phyloP scores from a whole-genome alignment of 2,329 filamentous ascomycete genomes.

The Pestalotiopsis sp. region DNA sequence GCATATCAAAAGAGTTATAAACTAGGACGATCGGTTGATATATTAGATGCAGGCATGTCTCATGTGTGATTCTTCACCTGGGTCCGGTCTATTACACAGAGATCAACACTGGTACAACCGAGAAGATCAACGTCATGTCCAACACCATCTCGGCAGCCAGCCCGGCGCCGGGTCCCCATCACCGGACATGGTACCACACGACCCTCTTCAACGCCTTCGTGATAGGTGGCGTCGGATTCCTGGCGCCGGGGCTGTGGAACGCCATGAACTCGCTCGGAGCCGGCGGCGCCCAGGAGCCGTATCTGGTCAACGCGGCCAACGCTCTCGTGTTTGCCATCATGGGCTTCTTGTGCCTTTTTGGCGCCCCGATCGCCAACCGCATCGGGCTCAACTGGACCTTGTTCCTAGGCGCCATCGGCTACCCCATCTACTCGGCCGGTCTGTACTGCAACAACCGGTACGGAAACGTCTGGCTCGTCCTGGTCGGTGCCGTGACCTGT shows the following conservation, averaged over 20 bases:
- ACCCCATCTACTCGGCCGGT: slow-evolving; percentile 35
- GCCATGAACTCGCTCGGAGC: slow-evolving; percentile 56
- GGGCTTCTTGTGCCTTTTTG: slow-evolving; percentile 34
- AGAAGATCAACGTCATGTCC: background rate
- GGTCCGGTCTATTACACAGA: background rate
- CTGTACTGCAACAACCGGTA: slow-evolving; percentile 44
- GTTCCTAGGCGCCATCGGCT: slow-evolving; percentile 35
- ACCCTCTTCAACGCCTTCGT: slow-evolving; percentile 56
- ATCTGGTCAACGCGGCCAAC: slow-evolving; percentile 42
- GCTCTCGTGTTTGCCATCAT: slow-evolving; percentile 37
- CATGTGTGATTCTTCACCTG: background rate
- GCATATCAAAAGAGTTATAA: background rate
- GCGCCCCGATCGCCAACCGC: slow-evolving; percentile 34
- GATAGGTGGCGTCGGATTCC: slow-evolving; percentile 53
- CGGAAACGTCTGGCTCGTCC: slow-evolving; percentile 64
- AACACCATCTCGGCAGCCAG: background rate
- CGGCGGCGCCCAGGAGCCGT: slow-evolving; percentile 52
- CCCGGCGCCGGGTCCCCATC: slow-evolving; percentile 4
- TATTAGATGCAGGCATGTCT: background rate
- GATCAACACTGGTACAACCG: background rate
- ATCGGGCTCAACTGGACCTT: slow-evolving; percentile 33
- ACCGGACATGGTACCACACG: slow-evolving; percentile 46
- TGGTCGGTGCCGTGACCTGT: slow-evolving; percentile 69
- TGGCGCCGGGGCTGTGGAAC: slow-evolving; percentile 55
- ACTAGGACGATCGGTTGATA: background rate